phyloP scores from a whole-genome alignment of 2,329 filamentous ascomycete genomes.

The Parascedosporium putredinis region DNA sequence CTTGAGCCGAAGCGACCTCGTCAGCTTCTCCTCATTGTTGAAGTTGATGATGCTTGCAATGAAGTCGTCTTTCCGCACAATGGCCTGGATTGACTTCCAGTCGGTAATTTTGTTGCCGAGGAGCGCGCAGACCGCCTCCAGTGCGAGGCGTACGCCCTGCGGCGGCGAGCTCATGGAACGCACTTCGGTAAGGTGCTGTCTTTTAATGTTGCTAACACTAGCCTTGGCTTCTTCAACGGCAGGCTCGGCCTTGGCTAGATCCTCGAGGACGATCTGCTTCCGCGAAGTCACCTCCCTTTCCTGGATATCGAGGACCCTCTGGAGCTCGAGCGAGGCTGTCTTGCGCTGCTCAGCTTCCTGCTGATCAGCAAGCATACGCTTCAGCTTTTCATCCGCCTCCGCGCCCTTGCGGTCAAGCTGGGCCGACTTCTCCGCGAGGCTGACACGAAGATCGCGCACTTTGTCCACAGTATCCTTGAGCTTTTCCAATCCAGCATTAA shows the following conservation, averaged over 20 bases:
- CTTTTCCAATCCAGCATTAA: slow-evolving; percentile 97
- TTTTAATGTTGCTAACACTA: slow-evolving; percentile 97
- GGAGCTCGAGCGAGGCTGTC: slow-evolving; percentile 77
- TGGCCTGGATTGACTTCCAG: slow-evolving; percentile 84
- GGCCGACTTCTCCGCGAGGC: slow-evolving; percentile 86
- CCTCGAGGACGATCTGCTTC: slow-evolving; percentile 72
- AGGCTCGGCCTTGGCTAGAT: slow-evolving; percentile 84
- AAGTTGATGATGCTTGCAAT: slow-evolving; percentile 97
- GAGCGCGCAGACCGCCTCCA: slow-evolving; percentile 93
- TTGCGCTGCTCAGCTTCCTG: slow-evolving; percentile 88
- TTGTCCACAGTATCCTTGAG: slow-evolving; percentile 94
- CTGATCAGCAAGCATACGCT: slow-evolving; percentile 95
- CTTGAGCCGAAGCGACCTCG: slow-evolving; percentile 64
- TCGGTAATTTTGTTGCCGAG: slow-evolving; percentile 81
- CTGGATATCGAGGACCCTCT: slow-evolving; percentile 76
- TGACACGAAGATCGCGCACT: slow-evolving; percentile 81
- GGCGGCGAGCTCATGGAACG: slow-evolving; percentile 94
- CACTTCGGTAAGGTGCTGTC: slow-evolving; percentile 93
- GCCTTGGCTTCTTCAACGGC: slow-evolving; percentile 88
- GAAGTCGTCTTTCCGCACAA: slow-evolving; percentile 89
- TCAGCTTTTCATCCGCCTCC: slow-evolving; percentile 93
- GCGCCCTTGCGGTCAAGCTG: slow-evolving; percentile 89
- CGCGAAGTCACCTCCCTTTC: slow-evolving; percentile 78
- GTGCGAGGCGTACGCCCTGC: slow-evolving; percentile 76
- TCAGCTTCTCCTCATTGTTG: slow-evolving; percentile 94